phyloP scores from a whole-genome alignment of 2,329 filamentous ascomycete species.

The Verticillium nubilum region DNA sequence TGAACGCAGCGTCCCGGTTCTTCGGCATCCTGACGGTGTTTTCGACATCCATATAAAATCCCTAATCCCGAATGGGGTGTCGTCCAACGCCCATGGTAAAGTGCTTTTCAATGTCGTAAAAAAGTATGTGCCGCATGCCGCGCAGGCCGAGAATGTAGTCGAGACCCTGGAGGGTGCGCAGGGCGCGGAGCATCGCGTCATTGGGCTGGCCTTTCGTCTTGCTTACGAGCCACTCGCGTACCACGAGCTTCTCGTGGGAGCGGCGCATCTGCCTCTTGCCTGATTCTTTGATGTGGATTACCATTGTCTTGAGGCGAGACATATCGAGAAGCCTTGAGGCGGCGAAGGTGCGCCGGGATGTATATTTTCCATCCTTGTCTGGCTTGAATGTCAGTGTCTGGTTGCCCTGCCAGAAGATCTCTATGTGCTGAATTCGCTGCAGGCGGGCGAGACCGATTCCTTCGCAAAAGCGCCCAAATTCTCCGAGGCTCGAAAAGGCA shows the following conservation, averaged over 20 bases:
- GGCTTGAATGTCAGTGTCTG: conserved; percentile 18
- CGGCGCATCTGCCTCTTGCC: conserved; percentile 24
- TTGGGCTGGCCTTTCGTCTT: conserved; percentile 34
- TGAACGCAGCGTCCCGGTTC: conserved; percentile 1
- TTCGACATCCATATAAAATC: conserved; percentile 25
- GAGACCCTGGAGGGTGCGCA: conserved; percentile 37
- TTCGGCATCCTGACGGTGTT: conserved; percentile 18
- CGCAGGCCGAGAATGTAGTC: conserved; percentile 39
- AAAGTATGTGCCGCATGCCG: conserved; percentile 31
- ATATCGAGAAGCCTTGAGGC: conserved; percentile 27
- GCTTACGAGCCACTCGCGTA: conserved; percentile 15
- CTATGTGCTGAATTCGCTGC: conserved; percentile 37
- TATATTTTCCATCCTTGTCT: conserved; percentile 13
- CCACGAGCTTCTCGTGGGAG: conserved; percentile 22
- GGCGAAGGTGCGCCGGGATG: conserved; percentile 31
- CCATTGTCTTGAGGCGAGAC: conserved; percentile 33
- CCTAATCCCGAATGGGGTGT: conserved; percentile 22
- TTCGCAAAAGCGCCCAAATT: conserved; percentile 39
- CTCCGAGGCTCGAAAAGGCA: conserved; percentile 47
- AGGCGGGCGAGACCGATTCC: conserved; percentile 32
- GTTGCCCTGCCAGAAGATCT: conserved; percentile 35
- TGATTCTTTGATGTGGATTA: conserved; percentile 34
- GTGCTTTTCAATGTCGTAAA: conserved; percentile 31
- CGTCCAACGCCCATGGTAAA: conserved; percentile 1
- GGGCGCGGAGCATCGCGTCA: conserved; percentile 24